These are phyloP conservation scores for Neofusicoccum ribis DNA, from an alignment of 2,329 filamentous ascomycete species.

Conservation along the genomic window DNA sequence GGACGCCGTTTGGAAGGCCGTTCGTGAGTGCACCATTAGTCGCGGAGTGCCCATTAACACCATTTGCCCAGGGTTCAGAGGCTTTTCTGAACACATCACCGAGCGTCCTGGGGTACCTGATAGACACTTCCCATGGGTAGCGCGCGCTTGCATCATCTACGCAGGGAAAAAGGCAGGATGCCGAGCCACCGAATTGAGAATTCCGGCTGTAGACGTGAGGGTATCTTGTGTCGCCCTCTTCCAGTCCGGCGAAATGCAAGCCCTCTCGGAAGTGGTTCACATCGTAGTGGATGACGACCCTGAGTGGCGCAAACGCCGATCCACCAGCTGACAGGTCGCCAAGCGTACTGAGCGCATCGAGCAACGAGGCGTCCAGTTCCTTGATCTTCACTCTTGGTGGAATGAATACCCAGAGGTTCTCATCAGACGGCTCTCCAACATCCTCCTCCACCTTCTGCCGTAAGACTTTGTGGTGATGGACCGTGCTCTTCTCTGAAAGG, in stretches of 20 bases:
- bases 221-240: constrained; percentile 76
- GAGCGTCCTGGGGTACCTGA: constrained; percentile 82
- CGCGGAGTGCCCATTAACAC: constrained; percentile 34
- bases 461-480: constrained; percentile 75
- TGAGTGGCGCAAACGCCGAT: constrained; percentile 58
- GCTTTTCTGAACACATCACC: constrained; percentile 65
- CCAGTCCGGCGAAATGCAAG: constrained; percentile 85
- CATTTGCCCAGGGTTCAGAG: constrained; percentile 22
- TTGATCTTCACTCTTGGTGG: constrained; percentile 63
- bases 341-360: constrained; percentile 21
- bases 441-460: constrained; percentile 66
- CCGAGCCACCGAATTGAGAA: constrained; percentile 72
- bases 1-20: constrained; percentile 26
- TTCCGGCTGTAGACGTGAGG: constrained; percentile 91
- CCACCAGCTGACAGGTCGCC: constrained; percentile 25
- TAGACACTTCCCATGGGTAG: constrained; percentile 83
- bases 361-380: constrained; percentile 56
- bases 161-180: constrained; percentile 89
- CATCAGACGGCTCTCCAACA: constrained; percentile 50
- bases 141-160: constrained; percentile 81
- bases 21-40: constrained; percentile 21
- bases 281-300: constrained; percentile 72
- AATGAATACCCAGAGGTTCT: constrained; percentile 60
- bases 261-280: constrained; percentile 78
- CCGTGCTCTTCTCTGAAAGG: constrained; percentile 62